These are phyloP conservation scores for Lentinula lateritia DNA, from an alignment of 768 basidiomycete genomes.

Conservation along the genomic window DNA sequence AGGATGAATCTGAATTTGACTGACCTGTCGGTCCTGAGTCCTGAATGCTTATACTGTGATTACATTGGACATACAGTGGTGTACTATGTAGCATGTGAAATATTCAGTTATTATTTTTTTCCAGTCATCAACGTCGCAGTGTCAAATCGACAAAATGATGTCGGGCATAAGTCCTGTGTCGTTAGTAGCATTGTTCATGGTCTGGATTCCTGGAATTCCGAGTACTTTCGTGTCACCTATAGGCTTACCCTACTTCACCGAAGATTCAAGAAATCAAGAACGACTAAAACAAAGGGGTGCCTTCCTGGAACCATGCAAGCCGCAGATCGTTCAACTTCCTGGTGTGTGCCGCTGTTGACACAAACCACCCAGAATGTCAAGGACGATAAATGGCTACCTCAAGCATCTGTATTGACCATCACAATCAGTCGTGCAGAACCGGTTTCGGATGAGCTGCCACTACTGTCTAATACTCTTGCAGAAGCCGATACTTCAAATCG, in stretches of 20 bases:
- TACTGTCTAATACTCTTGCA: slow-evolving; percentile 25
- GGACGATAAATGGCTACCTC: background rate
- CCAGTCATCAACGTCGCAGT: background rate
- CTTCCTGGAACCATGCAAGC: too few relatives aligned
- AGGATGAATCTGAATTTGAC: slow-evolving; percentile 80
- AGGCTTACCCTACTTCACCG: too few relatives aligned
- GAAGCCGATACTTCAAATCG: slow-evolving; percentile 49
- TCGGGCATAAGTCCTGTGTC: background rate
- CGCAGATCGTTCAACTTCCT: too few relatives aligned
- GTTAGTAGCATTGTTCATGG: too few relatives aligned
- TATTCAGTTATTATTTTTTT: background rate
- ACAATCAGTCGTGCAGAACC: slow-evolving; percentile 38
- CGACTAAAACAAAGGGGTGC: too few relatives aligned
- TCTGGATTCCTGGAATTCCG: too few relatives aligned
- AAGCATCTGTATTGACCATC: slow-evolving; percentile 20
- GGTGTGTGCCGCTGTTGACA: background rate
- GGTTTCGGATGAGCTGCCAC: slow-evolving; percentile 12
- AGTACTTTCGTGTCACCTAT: too few relatives aligned
- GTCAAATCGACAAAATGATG: background rate
- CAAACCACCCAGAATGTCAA: background rate
- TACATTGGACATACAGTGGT: background rate
- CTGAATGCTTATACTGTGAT: background rate
- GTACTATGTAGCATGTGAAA: slow-evolving; percentile 6
- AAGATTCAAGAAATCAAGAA: too few relatives aligned
- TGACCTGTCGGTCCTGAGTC: slow-evolving; percentile 21